phyloP scores from a whole-genome alignment of 2,329 filamentous ascomycete species.

The Diaporthe humulicola region DNA sequence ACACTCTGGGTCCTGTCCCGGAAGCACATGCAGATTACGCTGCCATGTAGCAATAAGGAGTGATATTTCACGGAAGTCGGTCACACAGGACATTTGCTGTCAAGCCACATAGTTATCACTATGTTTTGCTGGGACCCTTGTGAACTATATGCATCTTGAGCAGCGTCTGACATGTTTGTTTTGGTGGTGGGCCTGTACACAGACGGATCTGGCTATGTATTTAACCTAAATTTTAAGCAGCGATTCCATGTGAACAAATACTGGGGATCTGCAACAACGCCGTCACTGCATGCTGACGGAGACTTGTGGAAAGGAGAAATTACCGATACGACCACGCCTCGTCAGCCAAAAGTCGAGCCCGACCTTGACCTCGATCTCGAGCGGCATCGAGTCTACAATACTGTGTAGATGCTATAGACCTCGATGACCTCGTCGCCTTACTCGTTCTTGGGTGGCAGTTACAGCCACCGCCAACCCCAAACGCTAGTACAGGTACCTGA shows the following conservation, averaged over 20 bases:
- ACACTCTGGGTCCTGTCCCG: not conserved
- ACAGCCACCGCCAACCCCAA: constrained; percentile 5
- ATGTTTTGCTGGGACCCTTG: not conserved
- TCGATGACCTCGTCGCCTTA: not conserved
- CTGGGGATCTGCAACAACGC: constrained; percentile 18
- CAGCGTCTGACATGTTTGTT: not conserved
- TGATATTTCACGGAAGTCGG: too few relatives aligned
- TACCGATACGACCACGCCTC: not conserved
- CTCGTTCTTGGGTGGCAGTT: not conserved
- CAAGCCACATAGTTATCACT: not conserved
- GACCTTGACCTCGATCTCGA: not conserved
- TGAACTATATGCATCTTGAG: not conserved
- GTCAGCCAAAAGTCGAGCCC: not conserved
- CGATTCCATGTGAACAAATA: not conserved
- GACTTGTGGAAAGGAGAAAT: not conserved
- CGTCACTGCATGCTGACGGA: constrained; percentile 6
- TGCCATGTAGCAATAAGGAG: not conserved
- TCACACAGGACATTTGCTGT: not conserved
- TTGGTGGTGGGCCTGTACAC: not conserved
- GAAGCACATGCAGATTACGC: not conserved
- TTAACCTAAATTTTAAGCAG: constrained; percentile 31
- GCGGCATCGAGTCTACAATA: not conserved
- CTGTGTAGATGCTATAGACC: not conserved
- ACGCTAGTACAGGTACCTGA: constrained; percentile 13
- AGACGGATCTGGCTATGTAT: not conserved